Percentiles rank a stretch among this genome's conserved stretches.
These are phyloP conservation scores for Diutina ranongensis DNA, from an alignment of 1,139 yeast genomes.

Conservation along the genomic window DNA sequence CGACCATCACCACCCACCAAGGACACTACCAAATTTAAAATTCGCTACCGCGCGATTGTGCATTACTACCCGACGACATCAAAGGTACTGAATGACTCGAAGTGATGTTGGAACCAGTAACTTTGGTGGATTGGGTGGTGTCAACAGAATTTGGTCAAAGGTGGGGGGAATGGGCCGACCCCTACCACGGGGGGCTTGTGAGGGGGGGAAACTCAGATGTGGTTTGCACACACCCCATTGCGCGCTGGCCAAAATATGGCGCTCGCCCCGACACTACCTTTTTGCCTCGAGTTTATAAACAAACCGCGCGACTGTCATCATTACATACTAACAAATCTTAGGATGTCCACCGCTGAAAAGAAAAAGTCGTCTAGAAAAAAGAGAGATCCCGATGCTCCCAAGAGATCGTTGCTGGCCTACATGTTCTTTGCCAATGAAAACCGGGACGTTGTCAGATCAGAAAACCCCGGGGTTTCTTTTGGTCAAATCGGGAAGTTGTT, in stretches of 20 bases:
- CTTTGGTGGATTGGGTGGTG: not conserved
- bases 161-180: no score
- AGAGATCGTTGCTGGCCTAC: slow-evolving; percentile 95
- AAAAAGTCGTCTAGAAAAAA: slow-evolving; percentile 39
- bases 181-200: no score
- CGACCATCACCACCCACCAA: not conserved
- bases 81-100: no score
- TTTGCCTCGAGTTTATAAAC: not conserved
- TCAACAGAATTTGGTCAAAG: not conserved
- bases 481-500: slow-evolving; percentile 87
- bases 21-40: no score
- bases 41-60: not conserved
- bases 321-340: not conserved
- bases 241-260: no score
- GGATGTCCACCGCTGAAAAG: slow-evolving; percentile 19
- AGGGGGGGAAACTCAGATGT: no score
- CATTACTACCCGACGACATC: no score
- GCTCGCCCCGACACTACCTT: no score
- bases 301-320: not conserved
- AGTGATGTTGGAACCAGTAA: not conserved
- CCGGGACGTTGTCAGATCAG: slow-evolving; percentile 90
- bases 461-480: slow-evolving; percentile 87
- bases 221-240: not conserved
- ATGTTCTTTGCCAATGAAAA: slow-evolving; percentile 97
- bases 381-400: slow-evolving; percentile 97